Evolutionary conservation across 352 stramenopile species (phyloP).

Genomic region (Phytophthora melonis): DNA sequence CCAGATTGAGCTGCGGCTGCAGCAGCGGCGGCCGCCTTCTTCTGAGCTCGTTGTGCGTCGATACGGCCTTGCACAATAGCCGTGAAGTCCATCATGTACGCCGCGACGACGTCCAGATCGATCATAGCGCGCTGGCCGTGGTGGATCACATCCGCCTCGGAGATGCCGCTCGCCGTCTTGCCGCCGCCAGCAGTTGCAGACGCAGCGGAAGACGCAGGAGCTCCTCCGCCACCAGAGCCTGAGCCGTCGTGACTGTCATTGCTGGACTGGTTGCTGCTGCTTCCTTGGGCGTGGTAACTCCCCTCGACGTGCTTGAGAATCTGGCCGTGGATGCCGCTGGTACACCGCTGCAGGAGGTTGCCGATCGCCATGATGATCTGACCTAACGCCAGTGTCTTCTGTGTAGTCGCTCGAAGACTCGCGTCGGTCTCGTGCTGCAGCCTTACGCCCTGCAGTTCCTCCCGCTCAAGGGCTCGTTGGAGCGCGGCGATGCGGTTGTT

Average conservation of each 20-base stretch:
- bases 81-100: conserved; percentile 95
- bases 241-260: conserved; percentile 25
- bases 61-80: conserved; percentile 79
- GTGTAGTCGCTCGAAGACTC: conserved; percentile 86
- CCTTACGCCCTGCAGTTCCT: conserved; percentile 73
- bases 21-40: conserved; percentile 58
- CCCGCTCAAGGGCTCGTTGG: conserved; percentile 80
- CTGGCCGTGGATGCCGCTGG: conserved; percentile 86
- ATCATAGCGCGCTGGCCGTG: conserved; percentile 88
- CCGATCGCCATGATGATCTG: conserved; percentile 92
- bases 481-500: conserved; percentile 93
- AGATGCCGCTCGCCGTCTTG: conserved; percentile 55
- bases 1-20: conserved; percentile 27
- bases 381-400: conserved; percentile 92
- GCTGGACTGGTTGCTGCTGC: conserved; percentile 30
- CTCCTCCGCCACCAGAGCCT: conserved; percentile 6
- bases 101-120: conserved; percentile 92
- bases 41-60: conserved; percentile 76
- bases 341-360: conserved; percentile 86
- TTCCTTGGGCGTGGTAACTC: conserved; percentile 23
- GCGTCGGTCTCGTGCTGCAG: conserved; percentile 92
- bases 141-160: conserved; percentile 85
- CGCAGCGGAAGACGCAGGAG: conserved; percentile 18
- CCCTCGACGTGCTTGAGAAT: conserved; percentile 91
- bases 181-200: conserved; percentile 1